A percentile compares a stretch with the other conserved stretches of the same genome.
Evolutionary conservation across 2,329 filamentous ascomycete genomes (phyloP).

Genomic region (Blastomyces gilchristii): DNA sequence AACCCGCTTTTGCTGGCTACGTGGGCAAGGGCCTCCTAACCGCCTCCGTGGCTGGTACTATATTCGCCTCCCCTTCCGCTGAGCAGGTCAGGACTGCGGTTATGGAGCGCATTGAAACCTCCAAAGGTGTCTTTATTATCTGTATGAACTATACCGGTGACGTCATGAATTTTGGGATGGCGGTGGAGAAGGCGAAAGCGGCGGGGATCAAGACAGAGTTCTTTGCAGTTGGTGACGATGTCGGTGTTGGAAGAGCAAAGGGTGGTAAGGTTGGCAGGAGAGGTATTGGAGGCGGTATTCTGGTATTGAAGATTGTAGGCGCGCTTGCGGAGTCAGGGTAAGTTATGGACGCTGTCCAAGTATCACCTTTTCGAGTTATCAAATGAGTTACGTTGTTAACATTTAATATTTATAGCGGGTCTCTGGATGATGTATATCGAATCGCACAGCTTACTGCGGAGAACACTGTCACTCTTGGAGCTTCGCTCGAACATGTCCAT

Average conservation of each 20-base stretch:
- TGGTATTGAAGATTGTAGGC: conserved; percentile 84
- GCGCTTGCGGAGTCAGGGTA: conserved; percentile 65
- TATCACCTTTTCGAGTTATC: background rate
- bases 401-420: conserved; percentile 26
- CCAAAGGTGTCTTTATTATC: conserved; percentile 71
- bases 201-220: conserved; percentile 70
- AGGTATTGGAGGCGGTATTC: conserved; percentile 81
- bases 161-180: conserved; percentile 87
- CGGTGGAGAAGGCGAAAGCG: conserved; percentile 80
- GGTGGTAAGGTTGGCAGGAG: conserved; percentile 86
- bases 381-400: background rate
- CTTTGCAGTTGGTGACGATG: conserved; percentile 86
- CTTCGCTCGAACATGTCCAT: conserved; percentile 82
- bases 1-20: conserved; percentile 77
- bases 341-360: conserved; percentile 15
- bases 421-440: conserved; percentile 59
- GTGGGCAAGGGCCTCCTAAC: conserved; percentile 72
- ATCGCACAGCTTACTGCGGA: conserved; percentile 61
- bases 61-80: conserved; percentile 71
- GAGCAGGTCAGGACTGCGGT: conserved; percentile 75
- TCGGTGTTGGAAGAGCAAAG: conserved; percentile 69
- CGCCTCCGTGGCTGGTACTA: conserved; percentile 74
- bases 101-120: conserved; percentile 58
- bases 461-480: conserved; percentile 76
- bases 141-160: conserved; percentile 94